Percentiles rank a stretch among this genome's conserved stretches.
phyloP scores from a whole-genome alignment of 495 filamentous ascomycete species.

The Articulospora tetracladia region DNA sequence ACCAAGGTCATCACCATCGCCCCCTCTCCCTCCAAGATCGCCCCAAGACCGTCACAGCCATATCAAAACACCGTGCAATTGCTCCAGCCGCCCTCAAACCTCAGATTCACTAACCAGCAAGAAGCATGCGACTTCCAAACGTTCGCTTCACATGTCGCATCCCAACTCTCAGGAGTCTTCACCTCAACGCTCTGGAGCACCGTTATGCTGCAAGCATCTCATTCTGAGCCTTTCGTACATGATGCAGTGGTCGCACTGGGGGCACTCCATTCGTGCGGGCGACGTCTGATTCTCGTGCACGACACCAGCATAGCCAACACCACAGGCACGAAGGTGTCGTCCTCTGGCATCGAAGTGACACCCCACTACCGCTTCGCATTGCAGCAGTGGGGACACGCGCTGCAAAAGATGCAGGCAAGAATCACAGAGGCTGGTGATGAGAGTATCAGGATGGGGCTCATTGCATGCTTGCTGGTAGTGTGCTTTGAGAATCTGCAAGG shows the following conservation, averaged over 20 bases:
- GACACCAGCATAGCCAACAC: background rate
- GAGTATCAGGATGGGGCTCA: background rate
- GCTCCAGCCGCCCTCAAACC: background rate
- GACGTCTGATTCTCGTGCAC: background rate
- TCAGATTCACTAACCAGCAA: background rate
- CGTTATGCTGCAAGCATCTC: constrained; percentile 1
- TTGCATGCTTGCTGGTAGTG: background rate
- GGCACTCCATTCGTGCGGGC: background rate
- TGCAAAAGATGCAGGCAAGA: constrained; percentile 1
- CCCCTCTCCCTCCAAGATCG: background rate
- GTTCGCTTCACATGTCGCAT: background rate
- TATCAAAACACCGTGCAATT: background rate
- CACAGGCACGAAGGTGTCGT: background rate
- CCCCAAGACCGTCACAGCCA: background rate
- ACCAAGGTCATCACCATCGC: no score
- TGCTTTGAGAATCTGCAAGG: constrained; percentile 6
- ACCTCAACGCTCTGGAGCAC: background rate
- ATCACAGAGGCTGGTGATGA: background rate
- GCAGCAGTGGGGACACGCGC: background rate
- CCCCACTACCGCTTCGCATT: background rate
- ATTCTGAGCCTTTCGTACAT: background rate
- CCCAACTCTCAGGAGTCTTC: background rate
- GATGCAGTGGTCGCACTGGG: background rate
- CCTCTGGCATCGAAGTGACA: background rate
- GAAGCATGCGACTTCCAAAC: constrained; percentile 2